These are phyloP conservation scores for Chalciporus sp. DNA, from an alignment of 1,284 basidiomycete species.

Conservation along the genomic window DNA sequence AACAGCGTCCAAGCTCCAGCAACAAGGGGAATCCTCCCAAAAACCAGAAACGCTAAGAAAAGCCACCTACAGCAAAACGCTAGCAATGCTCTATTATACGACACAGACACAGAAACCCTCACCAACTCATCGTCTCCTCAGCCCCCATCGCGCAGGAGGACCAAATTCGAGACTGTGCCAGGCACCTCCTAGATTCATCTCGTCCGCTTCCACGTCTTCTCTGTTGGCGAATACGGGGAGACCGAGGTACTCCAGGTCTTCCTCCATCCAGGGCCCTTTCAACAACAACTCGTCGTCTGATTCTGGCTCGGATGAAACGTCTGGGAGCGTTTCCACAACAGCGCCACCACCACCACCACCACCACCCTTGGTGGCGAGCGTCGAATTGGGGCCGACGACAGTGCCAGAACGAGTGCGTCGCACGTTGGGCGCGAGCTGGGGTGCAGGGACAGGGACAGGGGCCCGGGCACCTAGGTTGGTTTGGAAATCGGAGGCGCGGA, in stretches of 20 bases:
- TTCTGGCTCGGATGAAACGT: slow-evolving; percentile 13
- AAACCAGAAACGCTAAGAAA: not conserved
- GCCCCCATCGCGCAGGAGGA: slow-evolving; percentile 12
- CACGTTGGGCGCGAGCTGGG: slow-evolving; percentile 9
- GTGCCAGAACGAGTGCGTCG: slow-evolving; percentile 37
- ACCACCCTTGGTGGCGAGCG: slow-evolving; percentile 13
- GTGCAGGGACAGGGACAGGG: not conserved
- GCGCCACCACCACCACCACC: too few species aligned
- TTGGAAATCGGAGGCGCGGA: slow-evolving; percentile 33
- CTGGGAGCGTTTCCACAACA: not conserved
- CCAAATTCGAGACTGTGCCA: slow-evolving; percentile 9
- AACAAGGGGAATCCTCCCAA: too few species aligned
- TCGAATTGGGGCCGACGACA: slow-evolving; percentile 32
- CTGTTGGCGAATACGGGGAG: slow-evolving; percentile 4
- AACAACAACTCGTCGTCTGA: slow-evolving; percentile 34
- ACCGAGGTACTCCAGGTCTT: slow-evolving; percentile 50
- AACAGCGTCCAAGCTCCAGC: too few species aligned
- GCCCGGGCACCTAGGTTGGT: not conserved
- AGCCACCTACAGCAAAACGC: slow-evolving; percentile 1
- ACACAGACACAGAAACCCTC: not conserved
- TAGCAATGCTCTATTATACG: not conserved
- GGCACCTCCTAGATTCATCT: slow-evolving; percentile 27
- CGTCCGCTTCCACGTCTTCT: slow-evolving; percentile 15
- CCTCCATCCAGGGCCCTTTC: slow-evolving; percentile 24
- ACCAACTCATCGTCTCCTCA: slow-evolving; percentile 13